Conservation (phyloP, 345 rosid genomes). For the Aethionema arabicum region DNA sequence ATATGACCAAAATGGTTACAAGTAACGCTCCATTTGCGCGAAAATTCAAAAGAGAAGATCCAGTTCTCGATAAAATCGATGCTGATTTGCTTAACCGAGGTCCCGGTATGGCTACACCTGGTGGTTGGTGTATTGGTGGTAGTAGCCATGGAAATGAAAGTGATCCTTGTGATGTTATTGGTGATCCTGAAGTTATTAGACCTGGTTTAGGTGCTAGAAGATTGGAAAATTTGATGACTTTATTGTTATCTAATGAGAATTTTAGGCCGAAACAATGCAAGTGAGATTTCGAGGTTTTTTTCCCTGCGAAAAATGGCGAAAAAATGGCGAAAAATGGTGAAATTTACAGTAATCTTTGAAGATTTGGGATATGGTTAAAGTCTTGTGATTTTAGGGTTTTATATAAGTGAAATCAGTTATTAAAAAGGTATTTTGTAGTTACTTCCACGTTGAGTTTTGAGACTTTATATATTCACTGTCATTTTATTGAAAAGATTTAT, state of each 20-base stretch:
- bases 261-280: slow-evolving; percentile 88
- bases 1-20: slow-evolving; percentile 67
- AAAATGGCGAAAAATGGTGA: too few relatives aligned
- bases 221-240: slow-evolving; percentile 59
- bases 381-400: too few relatives aligned
- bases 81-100: slow-evolving; percentile 67
- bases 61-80: slow-evolving; percentile 81
- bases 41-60: slow-evolving; percentile 70
- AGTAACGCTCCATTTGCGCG: slow-evolving; percentile 93
- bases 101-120: slow-evolving; percentile 71
- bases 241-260: slow-evolving; percentile 55
- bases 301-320: too few relatives aligned
- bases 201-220: slow-evolving; percentile 83
- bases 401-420: too few relatives aligned
- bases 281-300: too few relatives aligned
- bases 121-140: slow-evolving; percentile 92
- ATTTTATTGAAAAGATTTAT: too few relatives aligned
- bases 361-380: too few relatives aligned
- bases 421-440: too few relatives aligned
- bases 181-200: slow-evolving; percentile 55
- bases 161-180: slow-evolving; percentile 73
- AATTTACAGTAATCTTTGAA: too few relatives aligned
- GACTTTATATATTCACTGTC: too few relatives aligned
- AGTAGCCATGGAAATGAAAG: slow-evolving; percentile 63
- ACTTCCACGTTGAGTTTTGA: too few relatives aligned